phyloP scores from a whole-genome alignment of 129 eudicot species.

The Artemisia annua region DNA sequence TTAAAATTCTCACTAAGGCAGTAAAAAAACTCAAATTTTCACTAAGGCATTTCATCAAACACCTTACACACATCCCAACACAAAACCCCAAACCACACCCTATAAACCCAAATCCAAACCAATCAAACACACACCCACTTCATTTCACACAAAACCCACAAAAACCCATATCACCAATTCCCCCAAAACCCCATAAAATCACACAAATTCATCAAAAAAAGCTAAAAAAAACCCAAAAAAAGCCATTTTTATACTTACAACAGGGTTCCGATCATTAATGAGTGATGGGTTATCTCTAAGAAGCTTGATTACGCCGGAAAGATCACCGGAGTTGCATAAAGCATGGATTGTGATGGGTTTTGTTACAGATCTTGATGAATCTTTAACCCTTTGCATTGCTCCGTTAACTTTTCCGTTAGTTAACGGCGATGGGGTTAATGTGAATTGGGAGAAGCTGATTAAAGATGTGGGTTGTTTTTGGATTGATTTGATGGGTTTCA shows the following conservation, averaged over 20 bases:
- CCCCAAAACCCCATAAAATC: too few species aligned
- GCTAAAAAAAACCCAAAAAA: neutral
- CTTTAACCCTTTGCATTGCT: constrained; percentile 9
- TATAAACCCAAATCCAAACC: neutral
- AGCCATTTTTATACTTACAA: constrained; percentile 46
- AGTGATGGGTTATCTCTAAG: constrained; percentile 75
- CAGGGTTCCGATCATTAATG: constrained; percentile 88
- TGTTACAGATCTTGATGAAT: constrained; percentile 48
- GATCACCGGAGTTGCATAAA: constrained; percentile 81
- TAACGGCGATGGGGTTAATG: neutral
- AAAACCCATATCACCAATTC: neutral
- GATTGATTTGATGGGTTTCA: constrained; percentile 2
- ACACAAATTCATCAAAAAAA: too few species aligned
- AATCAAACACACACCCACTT: neutral
- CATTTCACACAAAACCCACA: neutral
- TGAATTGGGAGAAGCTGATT: constrained; percentile 23
- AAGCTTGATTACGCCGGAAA: constrained; percentile 52
- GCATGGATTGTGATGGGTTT: constrained; percentile 78
- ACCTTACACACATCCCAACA: neutral
- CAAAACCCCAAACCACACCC: neutral
- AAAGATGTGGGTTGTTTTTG: constrained; percentile 4
- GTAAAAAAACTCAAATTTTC: neutral
- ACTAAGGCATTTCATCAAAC: constrained; percentile 1
- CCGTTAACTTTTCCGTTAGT: neutral
- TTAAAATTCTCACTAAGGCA: too few species aligned